Percentiles rank a stretch among this genome's conserved stretches.
Evolutionary conservation across 805 yeast genomes (phyloP).

Genomic region (Saccharomycopsis fibuligera): DNA sequence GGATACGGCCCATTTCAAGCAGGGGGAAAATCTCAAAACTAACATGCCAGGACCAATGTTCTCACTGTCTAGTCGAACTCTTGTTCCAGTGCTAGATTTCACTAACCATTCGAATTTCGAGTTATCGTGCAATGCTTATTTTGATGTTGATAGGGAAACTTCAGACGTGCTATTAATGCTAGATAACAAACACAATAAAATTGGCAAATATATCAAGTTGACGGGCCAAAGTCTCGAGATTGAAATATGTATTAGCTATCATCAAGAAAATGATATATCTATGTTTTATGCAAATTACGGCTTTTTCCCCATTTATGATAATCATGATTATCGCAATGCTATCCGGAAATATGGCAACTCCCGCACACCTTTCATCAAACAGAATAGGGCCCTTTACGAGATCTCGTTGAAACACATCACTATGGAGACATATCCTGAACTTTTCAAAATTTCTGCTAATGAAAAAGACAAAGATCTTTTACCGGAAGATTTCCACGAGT

Average conservation of each 20-base stretch:
- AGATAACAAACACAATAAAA: neutral
- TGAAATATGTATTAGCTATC: slow-evolving; percentile 7
- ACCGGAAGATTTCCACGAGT: no score
- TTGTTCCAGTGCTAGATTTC: slow-evolving; percentile 12
- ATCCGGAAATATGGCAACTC: no score
- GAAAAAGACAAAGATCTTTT: no score
- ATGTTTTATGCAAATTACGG: neutral
- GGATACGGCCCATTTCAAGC: no score
- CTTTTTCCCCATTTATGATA: neutral
- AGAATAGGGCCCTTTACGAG: neutral
- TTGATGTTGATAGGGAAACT: slow-evolving; percentile 3
- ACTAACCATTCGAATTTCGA: slow-evolving; percentile 7
- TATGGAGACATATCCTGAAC: neutral
- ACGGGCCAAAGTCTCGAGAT: neutral
- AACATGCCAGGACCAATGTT: neutral
- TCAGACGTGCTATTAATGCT: slow-evolving; percentile 1
- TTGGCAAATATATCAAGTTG: neutral
- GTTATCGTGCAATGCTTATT: neutral
- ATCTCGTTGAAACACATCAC: neutral
- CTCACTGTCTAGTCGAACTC: neutral
- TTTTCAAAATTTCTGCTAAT: no score
- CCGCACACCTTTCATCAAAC: no score
- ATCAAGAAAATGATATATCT: neutral
- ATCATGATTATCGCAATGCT: no score
- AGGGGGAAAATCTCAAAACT: neutral